Conservation (phyloP, 2,329 filamentous ascomycete genomes). For the Calonectria hawksworthii region DNA sequence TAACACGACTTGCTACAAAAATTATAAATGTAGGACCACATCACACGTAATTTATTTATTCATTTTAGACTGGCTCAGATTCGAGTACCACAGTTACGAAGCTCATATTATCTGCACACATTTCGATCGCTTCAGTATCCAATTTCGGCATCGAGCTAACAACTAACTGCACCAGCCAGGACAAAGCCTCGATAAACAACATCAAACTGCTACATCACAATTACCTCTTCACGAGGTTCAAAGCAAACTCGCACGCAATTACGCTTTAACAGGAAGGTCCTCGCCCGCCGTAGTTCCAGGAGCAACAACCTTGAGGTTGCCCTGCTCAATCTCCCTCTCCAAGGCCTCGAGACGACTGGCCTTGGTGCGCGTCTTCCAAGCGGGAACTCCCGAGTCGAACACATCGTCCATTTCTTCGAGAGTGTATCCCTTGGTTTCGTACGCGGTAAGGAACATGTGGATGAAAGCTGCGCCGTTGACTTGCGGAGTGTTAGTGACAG, state of each 20-base stretch:
- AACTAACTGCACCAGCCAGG: background rate
- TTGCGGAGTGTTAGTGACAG: constrained; percentile 16
- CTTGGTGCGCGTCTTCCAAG: constrained; percentile 67
- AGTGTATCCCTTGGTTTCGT: constrained; percentile 79
- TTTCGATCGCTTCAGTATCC: background rate
- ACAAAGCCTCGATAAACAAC: background rate
- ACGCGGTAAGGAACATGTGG: constrained; percentile 74
- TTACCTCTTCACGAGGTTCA: background rate
- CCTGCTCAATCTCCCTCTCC: constrained; percentile 62
- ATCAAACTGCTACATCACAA: background rate
- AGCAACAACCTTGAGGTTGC: constrained; percentile 55
- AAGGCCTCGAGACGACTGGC: constrained; percentile 61
- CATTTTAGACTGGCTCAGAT: background rate
- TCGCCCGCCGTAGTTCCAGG: constrained; percentile 9
- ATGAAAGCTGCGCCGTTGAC: constrained; percentile 77
- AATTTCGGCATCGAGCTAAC: background rate
- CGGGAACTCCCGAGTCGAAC: constrained; percentile 72
- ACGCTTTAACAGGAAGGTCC: background rate
- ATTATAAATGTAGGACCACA: background rate
- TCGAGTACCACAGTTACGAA: background rate
- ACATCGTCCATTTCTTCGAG: constrained; percentile 84
- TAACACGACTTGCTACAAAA: background rate
- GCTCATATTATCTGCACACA: background rate
- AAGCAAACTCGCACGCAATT: background rate
- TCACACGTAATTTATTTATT: background rate